Evolutionary conservation across 306 rosid species (phyloP).

Genomic region (Malus orientalis): DNA sequence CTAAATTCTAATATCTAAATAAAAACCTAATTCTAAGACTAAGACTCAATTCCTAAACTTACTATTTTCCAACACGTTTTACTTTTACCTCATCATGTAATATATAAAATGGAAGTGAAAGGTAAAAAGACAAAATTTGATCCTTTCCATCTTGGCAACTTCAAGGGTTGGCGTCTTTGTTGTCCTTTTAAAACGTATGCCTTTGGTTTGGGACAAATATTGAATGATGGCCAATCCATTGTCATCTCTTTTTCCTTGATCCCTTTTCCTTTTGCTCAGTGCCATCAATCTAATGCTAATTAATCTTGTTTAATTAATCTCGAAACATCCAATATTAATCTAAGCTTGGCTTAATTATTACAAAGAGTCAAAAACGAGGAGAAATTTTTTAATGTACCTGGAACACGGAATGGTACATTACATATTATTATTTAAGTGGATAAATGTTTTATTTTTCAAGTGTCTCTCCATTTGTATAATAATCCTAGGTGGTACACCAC

Average conservation of each 20-base stretch:
- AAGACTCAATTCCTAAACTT: too few relatives aligned
- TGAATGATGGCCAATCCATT: not conserved
- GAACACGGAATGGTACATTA: too few relatives aligned
- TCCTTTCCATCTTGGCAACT: not conserved
- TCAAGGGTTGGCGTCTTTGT: not conserved
- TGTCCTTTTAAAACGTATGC: not conserved
- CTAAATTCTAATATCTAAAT: too few relatives aligned
- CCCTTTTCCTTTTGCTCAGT: not conserved
- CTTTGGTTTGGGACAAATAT: not conserved
- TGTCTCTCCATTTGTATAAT: too few relatives aligned
- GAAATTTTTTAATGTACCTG: rapidly evolving
- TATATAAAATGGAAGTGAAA: not conserved
- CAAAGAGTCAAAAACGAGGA: too few relatives aligned
- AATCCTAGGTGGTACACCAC: too few relatives aligned
- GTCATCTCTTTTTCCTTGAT: not conserved
- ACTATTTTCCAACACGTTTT: not conserved
- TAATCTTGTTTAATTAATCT: too few relatives aligned
- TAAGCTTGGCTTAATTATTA: not conserved
- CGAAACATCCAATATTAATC: not conserved
- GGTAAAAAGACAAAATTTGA: not conserved
- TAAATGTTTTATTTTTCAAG: too few relatives aligned
- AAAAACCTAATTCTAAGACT: too few relatives aligned
- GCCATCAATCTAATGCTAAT: not conserved
- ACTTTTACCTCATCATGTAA: not conserved
- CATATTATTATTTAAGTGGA: too few relatives aligned